phyloP scores from a whole-genome alignment of 192 early-diverging fungal species.

The Coemansia sp. region DNA sequence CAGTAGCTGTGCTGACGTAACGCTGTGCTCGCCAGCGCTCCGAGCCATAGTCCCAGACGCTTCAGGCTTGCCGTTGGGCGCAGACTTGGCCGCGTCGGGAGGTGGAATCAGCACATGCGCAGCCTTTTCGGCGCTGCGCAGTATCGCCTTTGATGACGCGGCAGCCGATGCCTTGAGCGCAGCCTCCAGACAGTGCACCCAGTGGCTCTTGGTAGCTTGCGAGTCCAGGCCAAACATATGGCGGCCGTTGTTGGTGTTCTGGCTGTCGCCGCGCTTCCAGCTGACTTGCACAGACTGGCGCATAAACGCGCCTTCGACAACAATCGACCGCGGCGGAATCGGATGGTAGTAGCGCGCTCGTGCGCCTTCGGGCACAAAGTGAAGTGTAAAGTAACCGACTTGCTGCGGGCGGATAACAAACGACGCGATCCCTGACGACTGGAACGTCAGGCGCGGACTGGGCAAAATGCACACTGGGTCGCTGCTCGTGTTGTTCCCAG shows the following conservation, averaged over 20 bases:
- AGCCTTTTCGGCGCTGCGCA: slow-evolving; percentile 30
- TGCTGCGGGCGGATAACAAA: slow-evolving; percentile 49
- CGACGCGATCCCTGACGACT: slow-evolving; percentile 21
- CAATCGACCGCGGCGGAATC: slow-evolving; percentile 47
- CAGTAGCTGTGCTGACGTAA: slow-evolving; percentile 30
- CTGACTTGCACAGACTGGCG: slow-evolving; percentile 49
- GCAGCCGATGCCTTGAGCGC: slow-evolving; percentile 25
- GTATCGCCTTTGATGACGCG: slow-evolving; percentile 16
- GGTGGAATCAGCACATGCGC: slow-evolving; percentile 34
- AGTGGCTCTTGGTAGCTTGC: slow-evolving; percentile 30
- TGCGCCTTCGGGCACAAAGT: slow-evolving; percentile 47
- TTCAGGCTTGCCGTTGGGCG: not conserved
- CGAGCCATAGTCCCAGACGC: slow-evolving; percentile 8
- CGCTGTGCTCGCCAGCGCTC: slow-evolving; percentile 20
- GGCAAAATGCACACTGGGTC: slow-evolving; percentile 36
- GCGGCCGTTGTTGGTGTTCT: slow-evolving; percentile 22
- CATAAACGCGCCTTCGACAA: slow-evolving; percentile 57
- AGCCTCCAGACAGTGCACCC: slow-evolving; percentile 33
- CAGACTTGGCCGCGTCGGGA: slow-evolving; percentile 5
- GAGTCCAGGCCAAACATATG: slow-evolving; percentile 56
- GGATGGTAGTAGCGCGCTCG: slow-evolving; percentile 54
- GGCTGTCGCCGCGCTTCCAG: slow-evolving; percentile 34
- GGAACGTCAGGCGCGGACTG: slow-evolving; percentile 30
- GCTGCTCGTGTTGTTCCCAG: slow-evolving; percentile 1
- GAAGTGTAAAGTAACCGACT: slow-evolving; percentile 48